Conservation (phyloP, 371 early-diverging fungal species). For the Syncephalastrum sp. region DNA sequence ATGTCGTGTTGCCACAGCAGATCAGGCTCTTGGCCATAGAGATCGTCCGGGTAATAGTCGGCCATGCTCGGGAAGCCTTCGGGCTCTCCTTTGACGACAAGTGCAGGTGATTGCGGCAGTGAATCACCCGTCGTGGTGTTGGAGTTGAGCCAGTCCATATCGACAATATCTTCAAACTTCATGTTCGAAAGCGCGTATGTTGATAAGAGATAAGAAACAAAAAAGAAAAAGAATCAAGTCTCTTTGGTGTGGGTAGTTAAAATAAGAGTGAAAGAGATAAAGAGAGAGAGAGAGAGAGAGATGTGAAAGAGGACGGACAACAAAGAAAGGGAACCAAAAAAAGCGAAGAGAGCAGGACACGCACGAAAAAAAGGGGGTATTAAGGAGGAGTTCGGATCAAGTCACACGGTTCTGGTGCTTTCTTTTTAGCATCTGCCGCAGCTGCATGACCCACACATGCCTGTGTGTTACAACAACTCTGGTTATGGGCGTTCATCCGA, state of each 20-base stretch:
- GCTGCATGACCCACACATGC: neutral
- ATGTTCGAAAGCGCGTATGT: conserved; percentile 14
- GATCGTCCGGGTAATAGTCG: conserved; percentile 5
- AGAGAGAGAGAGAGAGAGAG: conserved; percentile 7
- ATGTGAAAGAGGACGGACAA: neutral
- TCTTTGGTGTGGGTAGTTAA: neutral
- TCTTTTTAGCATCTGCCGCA: conserved; percentile 3
- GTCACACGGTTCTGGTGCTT: neutral
- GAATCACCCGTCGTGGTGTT: conserved; percentile 10
- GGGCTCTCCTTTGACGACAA: conserved; percentile 14
- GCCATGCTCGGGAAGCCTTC: conserved; percentile 2
- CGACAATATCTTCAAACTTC: conserved; percentile 52
- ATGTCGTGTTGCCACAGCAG: conserved; percentile 15
- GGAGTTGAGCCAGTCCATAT: conserved; percentile 47
- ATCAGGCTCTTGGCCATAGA: conserved; percentile 5
- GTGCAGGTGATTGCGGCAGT: conserved; percentile 1
- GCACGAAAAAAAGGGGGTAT: conserved; percentile 3
- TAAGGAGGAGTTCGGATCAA: neutral
- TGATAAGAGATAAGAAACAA: too few relatives aligned
- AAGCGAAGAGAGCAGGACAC: neutral
- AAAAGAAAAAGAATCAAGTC: neutral
- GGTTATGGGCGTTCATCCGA: too few relatives aligned
- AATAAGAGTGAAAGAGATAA: conserved; percentile 7
- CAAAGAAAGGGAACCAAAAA: conserved; percentile 9
- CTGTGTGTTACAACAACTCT: too few relatives aligned